These are phyloP conservation scores for Suillus luteus DNA, from an alignment of 768 basidiomycete species.

Conservation along the genomic window DNA sequence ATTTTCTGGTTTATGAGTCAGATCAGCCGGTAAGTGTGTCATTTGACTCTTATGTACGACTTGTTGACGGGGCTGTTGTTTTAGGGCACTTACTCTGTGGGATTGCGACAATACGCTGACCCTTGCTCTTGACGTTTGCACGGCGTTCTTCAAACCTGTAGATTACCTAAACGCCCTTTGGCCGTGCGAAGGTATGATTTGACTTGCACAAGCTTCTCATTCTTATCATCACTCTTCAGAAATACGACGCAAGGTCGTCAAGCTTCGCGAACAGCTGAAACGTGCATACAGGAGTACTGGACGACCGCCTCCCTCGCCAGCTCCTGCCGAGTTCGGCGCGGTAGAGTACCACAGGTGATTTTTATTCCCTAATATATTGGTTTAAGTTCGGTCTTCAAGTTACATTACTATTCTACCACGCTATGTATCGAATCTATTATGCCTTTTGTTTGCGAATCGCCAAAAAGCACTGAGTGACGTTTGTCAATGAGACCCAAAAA, in stretches of 20 bases:
- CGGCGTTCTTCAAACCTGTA: slow-evolving; percentile 58
- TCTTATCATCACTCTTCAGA: slow-evolving; percentile 37
- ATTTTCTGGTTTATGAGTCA: slow-evolving; percentile 79
- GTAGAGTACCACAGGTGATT: slow-evolving; percentile 3
- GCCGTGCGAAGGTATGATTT: slow-evolving; percentile 59
- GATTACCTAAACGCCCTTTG: slow-evolving; percentile 64
- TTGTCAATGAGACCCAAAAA: slow-evolving; percentile 3
- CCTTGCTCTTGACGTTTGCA: slow-evolving; percentile 63
- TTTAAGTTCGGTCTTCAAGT: background rate
- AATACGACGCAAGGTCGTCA: slow-evolving; percentile 50
- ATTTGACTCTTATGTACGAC: slow-evolving; percentile 11
- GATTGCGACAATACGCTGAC: slow-evolving; percentile 57
- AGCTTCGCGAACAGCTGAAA: slow-evolving; percentile 47
- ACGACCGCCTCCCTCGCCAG: slow-evolving; percentile 44
- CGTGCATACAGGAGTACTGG: slow-evolving; percentile 51
- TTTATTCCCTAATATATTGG: background rate
- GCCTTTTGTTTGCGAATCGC: background rate
- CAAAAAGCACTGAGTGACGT: background rate
- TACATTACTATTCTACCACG: background rate
- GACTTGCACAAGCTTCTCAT: slow-evolving; percentile 1
- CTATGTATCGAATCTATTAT: slow-evolving; percentile 7
- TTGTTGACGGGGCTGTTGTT: slow-evolving; percentile 1
- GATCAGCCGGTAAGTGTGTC: slow-evolving; percentile 48
- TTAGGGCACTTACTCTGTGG: slow-evolving; percentile 60
- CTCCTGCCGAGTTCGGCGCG: slow-evolving; percentile 14